phyloP scores from a whole-genome alignment of 2,329 filamentous ascomycete genomes.

The Polychaeton citri region DNA sequence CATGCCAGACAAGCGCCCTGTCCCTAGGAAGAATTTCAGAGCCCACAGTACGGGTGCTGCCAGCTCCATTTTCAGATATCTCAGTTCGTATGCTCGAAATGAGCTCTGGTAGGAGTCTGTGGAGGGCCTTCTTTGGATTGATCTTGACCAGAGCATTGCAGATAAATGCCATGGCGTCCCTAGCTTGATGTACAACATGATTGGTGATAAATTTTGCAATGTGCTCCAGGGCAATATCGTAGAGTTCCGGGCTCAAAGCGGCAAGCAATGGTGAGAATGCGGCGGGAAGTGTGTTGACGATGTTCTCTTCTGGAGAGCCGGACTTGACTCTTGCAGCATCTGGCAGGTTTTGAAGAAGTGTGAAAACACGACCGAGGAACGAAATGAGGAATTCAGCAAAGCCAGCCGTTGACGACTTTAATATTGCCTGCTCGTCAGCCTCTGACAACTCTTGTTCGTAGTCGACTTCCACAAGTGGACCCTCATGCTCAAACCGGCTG shows the following conservation, averaged over 20 bases:
- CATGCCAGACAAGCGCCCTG: constrained; percentile 86
- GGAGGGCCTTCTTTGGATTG: constrained; percentile 83
- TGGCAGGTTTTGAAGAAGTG: constrained; percentile 83
- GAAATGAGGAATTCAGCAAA: constrained; percentile 87
- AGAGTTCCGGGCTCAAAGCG: constrained; percentile 81
- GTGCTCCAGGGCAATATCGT: constrained; percentile 83
- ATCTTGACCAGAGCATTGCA: constrained; percentile 94
- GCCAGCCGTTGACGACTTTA: constrained; percentile 86
- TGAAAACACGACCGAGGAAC: constrained; percentile 88
- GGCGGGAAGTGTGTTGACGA: constrained; percentile 87
- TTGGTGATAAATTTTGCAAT: constrained; percentile 81
- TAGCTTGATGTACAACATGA: constrained; percentile 91
- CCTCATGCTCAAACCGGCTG: constrained; percentile 81
- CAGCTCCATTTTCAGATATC: constrained; percentile 92
- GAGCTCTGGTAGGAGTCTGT: constrained; percentile 78
- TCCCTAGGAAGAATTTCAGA: constrained; percentile 88
- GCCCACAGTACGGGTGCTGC: constrained; percentile 84
- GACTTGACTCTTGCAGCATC: constrained; percentile 79
- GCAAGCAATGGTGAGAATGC: constrained; percentile 84
- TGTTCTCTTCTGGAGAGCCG: constrained; percentile 88
- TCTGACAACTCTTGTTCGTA: constrained; percentile 72
- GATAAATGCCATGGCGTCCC: constrained; percentile 98
- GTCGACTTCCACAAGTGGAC: constrained; percentile 71
- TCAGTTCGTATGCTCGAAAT: constrained; percentile 87
- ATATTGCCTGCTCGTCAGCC: constrained; percentile 72